Evolutionary conservation across 257 asterid genomes (phyloP), one percentile per base, ranked within the genome.

Genomic region (Fraxinus anomala): DNA sequence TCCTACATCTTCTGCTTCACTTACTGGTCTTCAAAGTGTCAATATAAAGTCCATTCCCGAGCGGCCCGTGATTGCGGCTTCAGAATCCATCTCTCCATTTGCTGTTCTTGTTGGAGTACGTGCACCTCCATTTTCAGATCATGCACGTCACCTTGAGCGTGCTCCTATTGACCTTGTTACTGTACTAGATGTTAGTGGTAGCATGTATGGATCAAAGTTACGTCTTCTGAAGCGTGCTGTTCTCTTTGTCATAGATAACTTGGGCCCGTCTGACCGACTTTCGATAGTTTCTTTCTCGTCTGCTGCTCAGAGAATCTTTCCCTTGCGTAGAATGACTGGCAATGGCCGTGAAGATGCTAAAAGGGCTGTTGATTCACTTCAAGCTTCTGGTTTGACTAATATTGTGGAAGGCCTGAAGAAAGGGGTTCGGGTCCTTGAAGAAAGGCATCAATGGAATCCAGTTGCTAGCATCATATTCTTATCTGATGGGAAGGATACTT

Each of bases 261-360:
- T 81, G 83, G 83, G 86, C 40, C 79, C 80, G n/a, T 47, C 76
- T 13, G 86, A 85, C 68, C 82, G 86, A 13, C 78, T 85, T 49
- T 85, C 86, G 0, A 7, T 85, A 69, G 87, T 81, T 12, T 74
- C 87, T 1, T 84, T 84, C 70, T 61, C 83, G 0, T 30, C 68
- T 70, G 36, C 6, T 1, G 80, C 88, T 4, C 74, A 24, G 30
- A 76, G 82, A 54, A 42, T 82, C 39, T 74, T 85, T 33, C 80
- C 82, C 24, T 65, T 85, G 82, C 28, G 74, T 6, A 79, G 84
- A 74, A 85, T 85, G 88, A 79, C 84, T 1, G 80, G 54, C 17
- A 26, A 33, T 14, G 86, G 88, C 6, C 84, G 83, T 1, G 76
- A 72, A 2, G 61, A 36, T 9, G 85, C 88, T 72, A 75, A 79